Conservation (phyloP, 345 rosid species). For the Cochlearia excelsa region DNA sequence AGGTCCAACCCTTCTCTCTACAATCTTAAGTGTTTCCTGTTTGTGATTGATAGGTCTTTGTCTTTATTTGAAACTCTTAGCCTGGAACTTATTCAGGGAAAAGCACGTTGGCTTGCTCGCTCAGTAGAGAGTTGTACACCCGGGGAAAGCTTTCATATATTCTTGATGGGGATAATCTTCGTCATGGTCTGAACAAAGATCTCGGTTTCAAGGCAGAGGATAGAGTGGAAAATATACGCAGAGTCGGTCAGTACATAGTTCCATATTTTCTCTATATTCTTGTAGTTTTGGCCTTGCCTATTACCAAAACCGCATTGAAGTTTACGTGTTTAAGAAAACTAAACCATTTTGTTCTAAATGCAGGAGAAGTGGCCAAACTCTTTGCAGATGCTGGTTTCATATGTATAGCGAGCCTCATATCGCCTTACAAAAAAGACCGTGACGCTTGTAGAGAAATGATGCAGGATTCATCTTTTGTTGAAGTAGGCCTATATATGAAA, state of each 20-base stretch:
- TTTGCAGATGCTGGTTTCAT: slow-evolving; percentile 90
- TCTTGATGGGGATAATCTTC: slow-evolving; percentile 90
- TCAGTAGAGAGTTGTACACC: slow-evolving; percentile 60
- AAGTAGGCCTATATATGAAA: slow-evolving; percentile 45
- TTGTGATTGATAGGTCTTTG: background rate
- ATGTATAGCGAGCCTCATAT: slow-evolving; percentile 89
- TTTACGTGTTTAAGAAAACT: slow-evolving; percentile 5
- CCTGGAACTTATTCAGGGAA: slow-evolving; percentile 51
- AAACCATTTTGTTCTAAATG: background rate
- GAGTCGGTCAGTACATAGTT: slow-evolving; percentile 67
- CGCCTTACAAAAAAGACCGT: slow-evolving; percentile 82
- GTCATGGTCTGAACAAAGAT: slow-evolving; percentile 84
- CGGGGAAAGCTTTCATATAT: slow-evolving; percentile 74
- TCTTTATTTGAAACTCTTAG: background rate
- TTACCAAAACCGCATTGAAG: background rate
- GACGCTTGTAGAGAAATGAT: slow-evolving; percentile 84
- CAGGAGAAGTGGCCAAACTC: slow-evolving; percentile 92
- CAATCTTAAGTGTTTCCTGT: too few species aligned
- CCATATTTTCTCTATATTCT: background rate
- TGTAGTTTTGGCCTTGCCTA: background rate
- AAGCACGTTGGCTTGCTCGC: slow-evolving; percentile 84
- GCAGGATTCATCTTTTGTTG: slow-evolving; percentile 60
- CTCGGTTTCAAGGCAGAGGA: slow-evolving; percentile 83
- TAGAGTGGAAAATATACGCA: slow-evolving; percentile 83
- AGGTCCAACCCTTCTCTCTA: slow-evolving; percentile 41